A percentile compares a stretch with the other conserved stretches of the same genome.
phyloP scores from a whole-genome alignment of 2,329 filamentous ascomycete species.

The Colletotrichum sp. region DNA sequence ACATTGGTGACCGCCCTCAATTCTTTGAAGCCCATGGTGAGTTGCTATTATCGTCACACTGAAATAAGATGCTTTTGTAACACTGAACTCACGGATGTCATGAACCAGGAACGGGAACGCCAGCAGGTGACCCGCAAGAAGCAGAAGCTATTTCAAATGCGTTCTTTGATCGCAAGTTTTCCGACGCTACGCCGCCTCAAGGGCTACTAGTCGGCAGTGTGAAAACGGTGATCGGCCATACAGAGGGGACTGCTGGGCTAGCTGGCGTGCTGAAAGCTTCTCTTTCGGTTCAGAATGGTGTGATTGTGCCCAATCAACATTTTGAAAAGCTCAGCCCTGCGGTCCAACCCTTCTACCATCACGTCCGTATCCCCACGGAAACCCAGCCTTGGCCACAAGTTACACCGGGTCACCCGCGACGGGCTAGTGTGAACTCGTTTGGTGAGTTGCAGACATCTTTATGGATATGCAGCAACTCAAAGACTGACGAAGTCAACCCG shows the following conservation, averaged over 20 bases:
- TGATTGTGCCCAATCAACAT: constrained; percentile 33
- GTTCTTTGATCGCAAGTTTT: background rate
- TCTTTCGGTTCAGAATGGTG: constrained; percentile 21
- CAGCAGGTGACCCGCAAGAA: constrained; percentile 41
- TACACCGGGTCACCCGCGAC: background rate
- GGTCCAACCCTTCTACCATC: constrained; percentile 26
- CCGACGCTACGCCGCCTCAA: background rate
- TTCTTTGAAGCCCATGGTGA: constrained; percentile 38
- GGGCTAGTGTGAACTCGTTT: constrained; percentile 35
- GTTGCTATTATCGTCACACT: constrained; percentile 35
- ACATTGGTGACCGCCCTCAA: constrained; percentile 10
- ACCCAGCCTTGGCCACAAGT: constrained; percentile 8
- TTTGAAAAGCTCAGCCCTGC: constrained; percentile 32
- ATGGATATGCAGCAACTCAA: background rate
- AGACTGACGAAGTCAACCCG: background rate
- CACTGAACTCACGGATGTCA: background rate
- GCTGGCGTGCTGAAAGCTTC: constrained; percentile 30
- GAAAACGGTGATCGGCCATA: constrained; percentile 32
- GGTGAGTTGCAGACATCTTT: constrained; percentile 25
- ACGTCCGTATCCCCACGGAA: constrained; percentile 20
- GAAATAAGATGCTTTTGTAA: background rate
- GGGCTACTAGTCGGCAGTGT: constrained; percentile 26
- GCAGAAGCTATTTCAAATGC: constrained; percentile 29
- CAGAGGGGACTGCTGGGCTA: constrained; percentile 29
- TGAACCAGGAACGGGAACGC: constrained; percentile 38